Evolutionary conservation across 1,139 yeast species (phyloP), one percentile per base, ranked within the genome.

Genomic region (Nadsonia commutata): DNA sequence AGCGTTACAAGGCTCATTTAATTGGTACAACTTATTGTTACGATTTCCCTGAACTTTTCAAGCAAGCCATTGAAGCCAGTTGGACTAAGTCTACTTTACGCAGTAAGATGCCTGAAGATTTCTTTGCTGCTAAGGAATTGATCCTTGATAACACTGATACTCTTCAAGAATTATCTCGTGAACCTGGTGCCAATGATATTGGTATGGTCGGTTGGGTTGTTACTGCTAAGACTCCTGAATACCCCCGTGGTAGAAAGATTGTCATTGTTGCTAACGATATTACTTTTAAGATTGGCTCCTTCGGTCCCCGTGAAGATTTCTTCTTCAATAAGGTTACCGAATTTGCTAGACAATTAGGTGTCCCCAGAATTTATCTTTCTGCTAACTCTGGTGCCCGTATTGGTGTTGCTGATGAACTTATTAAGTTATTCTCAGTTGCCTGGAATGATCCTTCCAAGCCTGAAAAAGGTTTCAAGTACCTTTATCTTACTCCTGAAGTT

Each of bases 361-460:
- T 93, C 54, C 98, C 98, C 58, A 74, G 98, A 68, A 76, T 90
- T 48, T 93, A 90, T 64, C 72, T 90, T 56, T 85, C 96, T 53
- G 98, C 98, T 37, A 90, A 90, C 72, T 86, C 97, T 48, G 98
- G 98, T 70, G 98, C 98, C 40, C 80, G 98, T 70, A 84, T 90
- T 53, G 98, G 98, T 59, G 77, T 90, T 63, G 98, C 98, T 37
- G 97, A 90, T 56, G 99, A 90, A 64, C 71, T 90, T 50, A 72
- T 90, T 46, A 94, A 96, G 48, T 73, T 77, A 57, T 86, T 78
- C 71, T 79, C 82, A 62, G 95, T 88, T 50, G 86, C 90, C 45
- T 90, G 98, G 98, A 83, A 80, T 55, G 90, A 79, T 52, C 76
- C 75, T 39, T 66, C 67, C 19, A 70, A 76, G 49, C 94, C 88